Base-by-base conservation (phyloP, 192 early-diverging fungal genomes). In the Linnemannia zychae region DNA sequence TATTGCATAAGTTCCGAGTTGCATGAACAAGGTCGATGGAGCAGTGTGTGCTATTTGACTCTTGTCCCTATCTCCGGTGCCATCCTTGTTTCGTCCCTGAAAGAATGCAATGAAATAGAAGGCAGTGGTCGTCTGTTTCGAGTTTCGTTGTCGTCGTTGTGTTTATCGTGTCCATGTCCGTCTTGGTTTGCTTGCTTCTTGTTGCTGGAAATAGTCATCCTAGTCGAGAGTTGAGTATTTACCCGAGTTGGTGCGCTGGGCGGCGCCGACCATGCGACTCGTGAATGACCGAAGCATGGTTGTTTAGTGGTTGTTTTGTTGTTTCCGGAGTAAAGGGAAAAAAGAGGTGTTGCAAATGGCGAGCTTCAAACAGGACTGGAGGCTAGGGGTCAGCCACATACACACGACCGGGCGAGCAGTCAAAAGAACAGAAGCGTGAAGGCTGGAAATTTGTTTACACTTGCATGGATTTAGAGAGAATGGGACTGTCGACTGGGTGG, bases 211-310 rank as follows among this genome's bases (percentile, higher is more conserved):
- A 1, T 48, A n/a, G n/a, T 36, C 24, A 7, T 74, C 33, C 24
- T n/a, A 3, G 37, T 18, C 12, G 22, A 34, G 17, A 66, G 24
- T 47, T 28, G 37, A 15, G 72, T 37, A 68, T 44, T 82, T 76
- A 82, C 81, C 75, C 20, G 38, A 24, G 63, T 34, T 76, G 33
- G 74, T 34, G 69, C 74, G 80, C 44, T 67, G 60, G 24, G 75
- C 47, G 53, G 71, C 74, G 48, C 75, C 68, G 44, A 48, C 52
- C 73, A 81, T 31, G 57, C 68, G 80, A 71, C 74, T 74, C 50
- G 80, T 66, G 75, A 82, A 24, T 52, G 81, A 73, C 75, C 75
- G 70, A 57, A 82, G 81, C 81, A 82, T 82, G 37, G 69, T 34
- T 67, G 44, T 69, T 2, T 9, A 36, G 49, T 72, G 71, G 49